Conservation (phyloP, 2,329 filamentous ascomycete genomes). For the Penicillium sp. region DNA sequence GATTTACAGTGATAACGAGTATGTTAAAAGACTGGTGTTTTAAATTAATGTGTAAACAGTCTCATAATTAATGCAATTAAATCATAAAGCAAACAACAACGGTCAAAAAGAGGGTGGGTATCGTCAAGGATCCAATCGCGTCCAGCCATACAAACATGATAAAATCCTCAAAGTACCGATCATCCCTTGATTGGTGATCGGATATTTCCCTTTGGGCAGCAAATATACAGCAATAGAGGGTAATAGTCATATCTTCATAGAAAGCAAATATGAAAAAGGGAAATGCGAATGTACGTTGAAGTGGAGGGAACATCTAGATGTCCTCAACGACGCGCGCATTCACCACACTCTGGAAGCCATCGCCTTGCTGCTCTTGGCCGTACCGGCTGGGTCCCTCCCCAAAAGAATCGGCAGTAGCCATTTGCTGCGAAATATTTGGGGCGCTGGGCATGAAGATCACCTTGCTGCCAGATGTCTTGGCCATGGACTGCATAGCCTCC, state of each 20-base stretch:
- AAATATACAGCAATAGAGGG: conserved; percentile 13
- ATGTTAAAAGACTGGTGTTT: too few relatives aligned
- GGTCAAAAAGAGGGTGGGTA: conserved; percentile 33
- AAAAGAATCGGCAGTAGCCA: conserved; percentile 51
- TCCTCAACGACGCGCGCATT: conserved; percentile 82
- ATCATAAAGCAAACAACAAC: too few relatives aligned
- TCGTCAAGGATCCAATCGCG: conserved; percentile 24
- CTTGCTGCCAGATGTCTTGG: conserved; percentile 85
- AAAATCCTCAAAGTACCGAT: not conserved
- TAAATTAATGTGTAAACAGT: too few relatives aligned
- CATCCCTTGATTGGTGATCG: not conserved
- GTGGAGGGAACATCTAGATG: conserved; percentile 57
- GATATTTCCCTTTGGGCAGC: not conserved
- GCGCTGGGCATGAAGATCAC: conserved; percentile 75
- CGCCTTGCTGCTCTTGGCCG: conserved; percentile 42
- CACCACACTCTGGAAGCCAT: conserved; percentile 76
- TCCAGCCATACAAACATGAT: conserved; percentile 16
- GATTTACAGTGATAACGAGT: too few relatives aligned
- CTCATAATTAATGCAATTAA: too few relatives aligned
- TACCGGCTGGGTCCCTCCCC: conserved; percentile 59
- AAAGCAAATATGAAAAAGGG: not conserved
- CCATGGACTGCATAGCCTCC: conserved; percentile 98
- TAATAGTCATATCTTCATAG: conserved; percentile 21
- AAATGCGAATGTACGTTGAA: not conserved
- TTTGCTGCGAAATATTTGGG: conserved; percentile 56